These are phyloP conservation scores for Chytridium lagenaria DNA, from an alignment of 371 early-diverging fungal genomes.

Conservation along the genomic window DNA sequence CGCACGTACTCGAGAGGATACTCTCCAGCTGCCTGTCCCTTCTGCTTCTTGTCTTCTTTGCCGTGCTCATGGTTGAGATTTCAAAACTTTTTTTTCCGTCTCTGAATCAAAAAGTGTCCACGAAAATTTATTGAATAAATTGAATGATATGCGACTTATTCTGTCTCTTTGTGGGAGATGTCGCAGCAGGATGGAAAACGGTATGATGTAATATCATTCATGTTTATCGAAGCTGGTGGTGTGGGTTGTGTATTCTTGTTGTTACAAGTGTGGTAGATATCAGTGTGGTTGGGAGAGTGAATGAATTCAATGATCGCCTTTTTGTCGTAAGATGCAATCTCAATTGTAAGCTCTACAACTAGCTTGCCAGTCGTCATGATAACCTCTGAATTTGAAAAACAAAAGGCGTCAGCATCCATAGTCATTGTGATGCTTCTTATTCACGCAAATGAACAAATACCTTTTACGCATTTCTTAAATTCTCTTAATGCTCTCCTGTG, in stretches of 20 bases:
- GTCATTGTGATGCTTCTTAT: not conserved
- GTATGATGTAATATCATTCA: too few relatives aligned
- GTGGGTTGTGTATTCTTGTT: too few relatives aligned
- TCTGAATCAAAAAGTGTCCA: too few relatives aligned
- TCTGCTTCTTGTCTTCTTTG: not conserved
- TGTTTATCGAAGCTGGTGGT: too few relatives aligned
- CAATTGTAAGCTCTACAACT: slow-evolving; percentile 64
- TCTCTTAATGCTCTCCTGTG: slow-evolving; percentile 53
- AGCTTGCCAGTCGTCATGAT: slow-evolving; percentile 67
- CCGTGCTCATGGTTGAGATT: too few relatives aligned
- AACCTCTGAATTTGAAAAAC: slow-evolving; percentile 38
- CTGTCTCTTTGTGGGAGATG: too few relatives aligned
- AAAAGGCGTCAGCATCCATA: not conserved
- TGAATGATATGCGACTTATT: too few relatives aligned
- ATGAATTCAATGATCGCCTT: not conserved
- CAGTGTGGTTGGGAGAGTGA: too few relatives aligned
- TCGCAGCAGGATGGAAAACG: too few relatives aligned
- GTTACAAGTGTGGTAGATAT: too few relatives aligned
- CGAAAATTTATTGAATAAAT: too few relatives aligned
- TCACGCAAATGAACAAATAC: slow-evolving; percentile 26
- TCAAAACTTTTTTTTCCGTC: too few relatives aligned
- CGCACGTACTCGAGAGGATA: not conserved
- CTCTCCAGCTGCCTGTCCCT: not conserved
- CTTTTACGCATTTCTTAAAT: slow-evolving; percentile 63
- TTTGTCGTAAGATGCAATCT: slow-evolving; percentile 38